Conservation (phyloP, 371 early-diverging fungal genomes). For the Neoconidiobolus thromboides region DNA sequence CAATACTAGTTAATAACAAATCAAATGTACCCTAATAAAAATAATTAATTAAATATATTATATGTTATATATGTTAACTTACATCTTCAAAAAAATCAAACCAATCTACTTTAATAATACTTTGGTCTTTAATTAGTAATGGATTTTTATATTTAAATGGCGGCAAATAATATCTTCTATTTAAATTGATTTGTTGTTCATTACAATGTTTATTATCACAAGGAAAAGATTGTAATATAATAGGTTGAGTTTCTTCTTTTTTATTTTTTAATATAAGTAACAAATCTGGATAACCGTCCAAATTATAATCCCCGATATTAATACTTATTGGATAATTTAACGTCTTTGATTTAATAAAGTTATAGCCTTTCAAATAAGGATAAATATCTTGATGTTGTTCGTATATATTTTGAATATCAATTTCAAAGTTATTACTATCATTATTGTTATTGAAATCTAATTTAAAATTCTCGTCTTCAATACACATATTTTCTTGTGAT, state of each 20-base stretch:
- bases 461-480: too few relatives aligned
- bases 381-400: too few relatives aligned
- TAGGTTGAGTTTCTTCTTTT: slow-evolving; percentile 8
- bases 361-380: too few relatives aligned
- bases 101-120: slow-evolving; percentile 43
- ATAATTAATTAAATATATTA: not conserved
- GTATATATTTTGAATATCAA: too few relatives aligned
- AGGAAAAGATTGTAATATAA: slow-evolving; percentile 19
- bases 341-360: too few relatives aligned
- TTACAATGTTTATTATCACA: slow-evolving; percentile 27
- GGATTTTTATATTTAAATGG: slow-evolving; percentile 35
- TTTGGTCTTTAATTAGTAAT: slow-evolving; percentile 19
- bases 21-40: slow-evolving; percentile 53
- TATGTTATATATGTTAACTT: slow-evolving; percentile 9
- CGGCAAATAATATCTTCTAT: slow-evolving; percentile 31
- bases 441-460: slow-evolving; percentile 14
- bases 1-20: slow-evolving; percentile 28
- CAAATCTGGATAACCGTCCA: slow-evolving; percentile 83
- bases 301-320: slow-evolving; percentile 54
- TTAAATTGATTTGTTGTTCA: slow-evolving; percentile 14
- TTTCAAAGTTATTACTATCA: slow-evolving; percentile 21
- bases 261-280: slow-evolving; percentile 27
- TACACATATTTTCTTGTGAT: slow-evolving; percentile 9
- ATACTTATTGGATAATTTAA: not conserved
- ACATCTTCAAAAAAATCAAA: slow-evolving; percentile 79